A percentile compares a stretch with the other conserved stretches of the same genome.
Evolutionary conservation across 208 protist species (phyloP).

Genomic region (Leishmania guyanensis): DNA sequence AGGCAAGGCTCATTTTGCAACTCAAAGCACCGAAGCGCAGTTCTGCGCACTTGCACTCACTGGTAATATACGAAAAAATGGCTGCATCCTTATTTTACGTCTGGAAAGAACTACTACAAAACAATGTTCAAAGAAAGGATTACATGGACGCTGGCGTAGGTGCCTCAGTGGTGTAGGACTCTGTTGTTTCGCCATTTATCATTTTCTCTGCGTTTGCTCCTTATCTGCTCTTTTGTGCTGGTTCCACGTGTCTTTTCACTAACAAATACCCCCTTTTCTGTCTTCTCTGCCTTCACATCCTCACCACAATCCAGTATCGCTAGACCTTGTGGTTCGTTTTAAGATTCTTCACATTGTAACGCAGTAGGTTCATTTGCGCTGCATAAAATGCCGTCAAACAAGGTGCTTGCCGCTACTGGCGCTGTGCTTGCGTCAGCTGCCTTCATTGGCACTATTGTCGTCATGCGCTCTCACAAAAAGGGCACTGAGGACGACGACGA

Average conservation of each 20-base stretch:
- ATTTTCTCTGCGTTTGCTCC: not conserved
- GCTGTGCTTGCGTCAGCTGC: slow-evolving; percentile 28
- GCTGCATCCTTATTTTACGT: not conserved
- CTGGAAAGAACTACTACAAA: not conserved
- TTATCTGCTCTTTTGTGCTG: not conserved
- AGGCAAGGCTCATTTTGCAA: not conserved
- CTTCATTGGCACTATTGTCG: slow-evolving; percentile 20
- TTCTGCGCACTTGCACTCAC: not conserved
- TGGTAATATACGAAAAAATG: not conserved
- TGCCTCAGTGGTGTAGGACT: not conserved
- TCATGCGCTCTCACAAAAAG: slow-evolving; percentile 14
- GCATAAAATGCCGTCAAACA: slow-evolving; percentile 29
- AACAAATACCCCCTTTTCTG: not conserved
- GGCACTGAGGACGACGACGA: slow-evolving; percentile 33
- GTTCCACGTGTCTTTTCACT: not conserved
- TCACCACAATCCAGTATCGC: not conserved
- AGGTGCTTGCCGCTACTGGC: slow-evolving; percentile 14
- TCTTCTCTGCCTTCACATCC: not conserved
- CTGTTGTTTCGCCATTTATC: not conserved
- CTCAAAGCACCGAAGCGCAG: not conserved
- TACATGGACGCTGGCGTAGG: not conserved
- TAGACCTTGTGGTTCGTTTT: not conserved
- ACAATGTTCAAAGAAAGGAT: not conserved
- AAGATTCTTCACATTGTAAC: not conserved
- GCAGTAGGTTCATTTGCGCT: not conserved